Base-by-base conservation (phyloP, 23 red algal species). In the Gracilaria gracilis region DNA sequence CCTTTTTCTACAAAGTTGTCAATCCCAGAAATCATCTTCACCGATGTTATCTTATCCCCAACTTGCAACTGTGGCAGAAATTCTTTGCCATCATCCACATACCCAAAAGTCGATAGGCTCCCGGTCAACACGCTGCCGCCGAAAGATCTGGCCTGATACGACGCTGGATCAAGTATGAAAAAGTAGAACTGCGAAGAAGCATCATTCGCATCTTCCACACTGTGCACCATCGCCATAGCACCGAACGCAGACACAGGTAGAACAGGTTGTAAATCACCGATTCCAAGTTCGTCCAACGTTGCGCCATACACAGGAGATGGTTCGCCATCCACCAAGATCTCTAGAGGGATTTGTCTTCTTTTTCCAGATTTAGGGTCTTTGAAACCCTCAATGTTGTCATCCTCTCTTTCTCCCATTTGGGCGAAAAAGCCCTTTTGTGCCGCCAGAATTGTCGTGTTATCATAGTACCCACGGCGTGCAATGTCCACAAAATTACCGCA, bases 401-500 rank as follows among this genome's bases (percentile, higher is more conserved):
- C 87, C 51, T 90, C 71, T 16, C 83, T 58, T 53, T 94, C 92
- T 36, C 87, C 88, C 46, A 90, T 37, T 12, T 95, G 83, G 3
- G 65, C 80, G 70, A 90, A 98, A 54, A 91, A 94, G 32, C 70
- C 86, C 42, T 73, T 58, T 59, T 98, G 91, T 14, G 53, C 47
- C 1, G 84, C 81, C 27, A 89, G 80, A 24, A 98, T 71, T 17
- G 47, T 55, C 33, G 85, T 88, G 47, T 86, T 86, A 48, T 98
- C 72, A 83, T 98, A 98, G 75, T 96, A 98, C 57, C 97, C 93
- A 27, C 93, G 89, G 4, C 61, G 82, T 6, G 93, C 97, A 73
- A 98, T 50, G 62, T 98, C 97, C n/a, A 98, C 90, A 48, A 98
- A 96, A 38, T 94, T 94, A 25, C 93, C 97, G 7, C 79, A 83